Evolutionary conservation across 2,329 filamentous ascomycete species (phyloP), one percentile per base, ranked within the genome.

Genomic region (Cryphonectria radicalis): DNA sequence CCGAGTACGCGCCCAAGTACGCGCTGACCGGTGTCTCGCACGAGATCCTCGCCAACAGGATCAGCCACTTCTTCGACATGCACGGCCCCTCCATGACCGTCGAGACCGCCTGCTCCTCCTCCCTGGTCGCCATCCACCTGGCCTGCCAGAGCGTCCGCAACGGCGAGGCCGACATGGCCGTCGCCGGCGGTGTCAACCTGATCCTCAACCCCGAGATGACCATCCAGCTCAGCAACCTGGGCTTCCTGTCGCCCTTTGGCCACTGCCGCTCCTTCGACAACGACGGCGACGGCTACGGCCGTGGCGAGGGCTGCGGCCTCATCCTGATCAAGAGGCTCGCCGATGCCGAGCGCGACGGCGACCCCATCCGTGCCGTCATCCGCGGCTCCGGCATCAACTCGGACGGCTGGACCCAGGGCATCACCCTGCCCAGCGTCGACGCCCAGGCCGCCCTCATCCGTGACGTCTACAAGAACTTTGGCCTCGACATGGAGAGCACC

Each of bases 301-400:
- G 89, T 60, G 89, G 88, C 1, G 89, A 91, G 75, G 89, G 89
- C 1, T 81, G 87, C 43, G 87, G 83, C 0, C 81, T 86, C 28
- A 78, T 91, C 2, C 75, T 90, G 6, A 75, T 91, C 65, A 91
- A 91, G 76, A 83, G 82, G 3, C 78, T 91, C 0, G 80, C 81
- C 7, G 84, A 88, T 76, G 89, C 89, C 0, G 73, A 90, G 22
- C 79, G 80, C 28, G 87, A 89, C 73, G 85, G 86, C n/a, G 87
- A 91, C 76, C 84, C 83, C 0, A 86, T 88, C 69, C 82, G 85
- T 35, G 83, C 82, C 32, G 80, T 89, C 32, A 84, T 89, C 71
- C 82, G 86, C 28, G 84, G 81, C 17, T 86, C 82, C 4, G 80
- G 80, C 1, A 79, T 86, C n/a, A 88, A 88, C 70, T 81, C 87